Base-by-base conservation (phyloP, 164 flowering plant genomes). In the Vitis rotundifolia region DNA sequence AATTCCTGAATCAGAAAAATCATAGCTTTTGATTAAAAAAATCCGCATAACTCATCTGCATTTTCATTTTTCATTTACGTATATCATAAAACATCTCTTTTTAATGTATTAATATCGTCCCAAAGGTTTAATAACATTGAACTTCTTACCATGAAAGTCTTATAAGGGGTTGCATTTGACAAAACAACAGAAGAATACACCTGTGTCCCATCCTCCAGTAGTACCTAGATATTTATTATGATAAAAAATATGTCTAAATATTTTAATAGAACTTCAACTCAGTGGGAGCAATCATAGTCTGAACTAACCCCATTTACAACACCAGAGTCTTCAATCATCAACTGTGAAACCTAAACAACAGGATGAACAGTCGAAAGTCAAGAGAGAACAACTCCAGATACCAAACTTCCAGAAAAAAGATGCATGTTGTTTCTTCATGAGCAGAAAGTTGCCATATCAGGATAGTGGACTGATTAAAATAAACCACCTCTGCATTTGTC, bases 101-200 rank as follows among this genome's bases (percentile, higher is more conserved):
- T 22, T 22, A 22, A 22, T 22, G 26, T 0, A 22, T 22, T 22
- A 22, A 22, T 22, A 22, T 22, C 26, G 26, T 22, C 26, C 26
- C 26, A 22, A 22, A 22, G 9, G 2, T 28, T 54, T 28, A 29
- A 48, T 13, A 52, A 31, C 57, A 4, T n/a, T 19, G 11, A 22
- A 22, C 1, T 62, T 37, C 16, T 80, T 85, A 92, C 99, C 97
- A 86, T 78, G 79, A 96, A 96, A 58, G 99, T 96, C 69, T 71
- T 85, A 68, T 90, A 84, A 54, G 99, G 92, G 15, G 99, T 96
- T 47, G 97, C 94, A 84, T 96, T 96, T 54, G 99, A 93, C 75
- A 96, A 73, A 70, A 96, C 93, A 80, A 82, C 78, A 54, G 96
- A 86, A 55, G 98, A 85, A 50, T 71, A 79, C 71, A 95, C 85